Evolutionary conservation across 495 filamentous ascomycete species (phyloP).

Genomic region (Oidiodendron maius): DNA sequence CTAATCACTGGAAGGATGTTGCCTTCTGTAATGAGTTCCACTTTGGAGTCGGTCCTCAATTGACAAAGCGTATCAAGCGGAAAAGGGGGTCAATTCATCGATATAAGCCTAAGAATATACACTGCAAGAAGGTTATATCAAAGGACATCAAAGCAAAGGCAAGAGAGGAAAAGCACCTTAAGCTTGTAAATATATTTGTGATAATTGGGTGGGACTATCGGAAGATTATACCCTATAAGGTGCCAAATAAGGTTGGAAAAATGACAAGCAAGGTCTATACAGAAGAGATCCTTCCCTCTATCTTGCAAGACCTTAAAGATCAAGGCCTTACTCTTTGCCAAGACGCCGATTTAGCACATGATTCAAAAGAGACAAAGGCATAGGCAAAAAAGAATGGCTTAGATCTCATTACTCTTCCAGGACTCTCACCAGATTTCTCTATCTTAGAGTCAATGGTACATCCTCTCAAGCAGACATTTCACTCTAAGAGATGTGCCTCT

Average conservation of each 20-base stretch:
- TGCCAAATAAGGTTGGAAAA: constrained; percentile 9
- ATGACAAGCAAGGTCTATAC: constrained; percentile 5
- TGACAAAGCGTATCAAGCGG: constrained; percentile 6
- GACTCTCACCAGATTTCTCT: constrained; percentile 7
- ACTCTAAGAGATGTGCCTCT: no score
- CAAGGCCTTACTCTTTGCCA: constrained; percentile 7
- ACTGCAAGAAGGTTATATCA: constrained; percentile 8
- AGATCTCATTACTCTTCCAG: background rate
- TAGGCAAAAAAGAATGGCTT: constrained; percentile 3
- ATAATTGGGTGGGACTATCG: constrained; percentile 6
- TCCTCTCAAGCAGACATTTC: background rate
- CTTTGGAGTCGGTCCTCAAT: constrained; percentile 6
- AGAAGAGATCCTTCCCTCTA: background rate
- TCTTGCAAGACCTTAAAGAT: background rate
- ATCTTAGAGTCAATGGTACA: constrained; percentile 3
- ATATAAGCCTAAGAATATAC: constrained; percentile 1
- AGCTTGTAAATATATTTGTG: constrained; percentile 7
- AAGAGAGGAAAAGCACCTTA: constrained; percentile 7
- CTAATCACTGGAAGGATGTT: constrained; percentile 2
- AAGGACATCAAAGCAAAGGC: constrained; percentile 12
- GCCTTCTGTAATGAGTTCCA: constrained; percentile 11
- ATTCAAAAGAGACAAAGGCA: background rate
- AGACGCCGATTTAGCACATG: constrained; percentile 5
- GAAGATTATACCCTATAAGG: constrained; percentile 2
- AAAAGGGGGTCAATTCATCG: background rate